Evolutionary conservation across 2,329 filamentous ascomycete genomes (phyloP).

Genomic region (Thielaviopsis musarum): DNA sequence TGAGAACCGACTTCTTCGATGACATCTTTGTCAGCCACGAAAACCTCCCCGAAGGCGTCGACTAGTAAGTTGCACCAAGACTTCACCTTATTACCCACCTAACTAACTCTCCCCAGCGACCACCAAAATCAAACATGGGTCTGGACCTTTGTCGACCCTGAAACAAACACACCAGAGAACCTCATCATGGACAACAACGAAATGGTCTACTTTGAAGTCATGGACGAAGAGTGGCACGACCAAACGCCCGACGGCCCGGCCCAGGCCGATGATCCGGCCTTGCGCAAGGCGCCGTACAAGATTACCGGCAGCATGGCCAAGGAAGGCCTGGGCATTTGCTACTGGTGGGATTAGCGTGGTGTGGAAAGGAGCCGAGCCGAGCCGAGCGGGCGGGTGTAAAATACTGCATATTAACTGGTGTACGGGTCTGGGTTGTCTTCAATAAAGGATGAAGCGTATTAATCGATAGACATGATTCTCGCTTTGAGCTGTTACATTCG

Average conservation of each 20-base stretch:
- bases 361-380: no score
- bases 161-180: slow-evolving; percentile 24
- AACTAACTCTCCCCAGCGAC: slow-evolving; percentile 34
- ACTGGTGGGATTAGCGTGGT: slow-evolving; percentile 39
- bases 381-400: neutral
- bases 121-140: slow-evolving; percentile 67
- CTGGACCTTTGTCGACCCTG: slow-evolving; percentile 53
- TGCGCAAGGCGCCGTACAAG: slow-evolving; percentile 53
- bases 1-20: slow-evolving; percentile 84
- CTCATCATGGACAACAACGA: slow-evolving; percentile 86
- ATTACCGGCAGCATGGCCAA: slow-evolving; percentile 49
- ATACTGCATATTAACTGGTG: neutral
- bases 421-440: neutral
- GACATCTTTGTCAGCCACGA: slow-evolving; percentile 69
- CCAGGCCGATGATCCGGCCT: slow-evolving; percentile 42
- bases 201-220: slow-evolving; percentile 69
- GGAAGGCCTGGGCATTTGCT: slow-evolving; percentile 42
- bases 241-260: slow-evolving; percentile 55
- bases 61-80: slow-evolving; percentile 43
- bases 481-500: neutral
- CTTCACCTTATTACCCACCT: slow-evolving; percentile 15
- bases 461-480: neutral
- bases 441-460: neutral
- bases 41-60: slow-evolving; percentile 57
- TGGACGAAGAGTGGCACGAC: slow-evolving; percentile 82